A percentile compares a stretch with the other conserved stretches of the same genome.
Evolutionary conservation across 805 yeast species (phyloP).

Genomic region (Starmerella kuoi): DNA sequence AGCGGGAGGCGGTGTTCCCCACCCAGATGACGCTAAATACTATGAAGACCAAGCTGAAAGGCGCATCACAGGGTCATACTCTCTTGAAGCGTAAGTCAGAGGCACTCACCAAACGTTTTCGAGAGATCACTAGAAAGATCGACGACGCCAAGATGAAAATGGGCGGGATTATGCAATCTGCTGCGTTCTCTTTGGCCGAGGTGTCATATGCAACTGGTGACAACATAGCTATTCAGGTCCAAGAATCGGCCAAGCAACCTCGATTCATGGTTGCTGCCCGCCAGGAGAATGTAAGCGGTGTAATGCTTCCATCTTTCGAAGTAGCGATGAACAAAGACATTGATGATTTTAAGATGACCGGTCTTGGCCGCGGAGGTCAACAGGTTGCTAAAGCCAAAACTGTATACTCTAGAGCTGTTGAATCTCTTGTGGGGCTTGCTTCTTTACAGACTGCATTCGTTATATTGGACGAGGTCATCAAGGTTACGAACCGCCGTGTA

Average conservation of each 20-base stretch:
- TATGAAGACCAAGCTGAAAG: constrained; percentile 92
- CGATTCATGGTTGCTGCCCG: constrained; percentile 82
- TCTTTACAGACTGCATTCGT: constrained; percentile 94
- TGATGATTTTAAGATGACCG: constrained; percentile 92
- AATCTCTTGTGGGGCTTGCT: constrained; percentile 88
- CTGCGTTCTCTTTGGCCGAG: constrained; percentile 93
- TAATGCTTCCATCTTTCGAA: constrained; percentile 83
- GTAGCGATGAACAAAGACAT: constrained; percentile 69
- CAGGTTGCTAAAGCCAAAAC: constrained; percentile 90
- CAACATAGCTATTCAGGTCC: constrained; percentile 88
- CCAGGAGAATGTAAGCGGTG: constrained; percentile 96
- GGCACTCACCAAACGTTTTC: constrained; percentile 88
- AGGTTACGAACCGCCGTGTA: constrained; percentile 95
- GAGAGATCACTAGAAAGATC: constrained; percentile 88
- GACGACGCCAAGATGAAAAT: constrained; percentile 92
- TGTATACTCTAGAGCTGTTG: constrained; percentile 93
- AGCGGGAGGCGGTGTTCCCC: constrained; percentile 90
- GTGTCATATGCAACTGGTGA: constrained; percentile 97
- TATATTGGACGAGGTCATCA: constrained; percentile 91
- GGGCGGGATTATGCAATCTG: constrained; percentile 98
- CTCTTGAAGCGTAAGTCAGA: constrained; percentile 89
- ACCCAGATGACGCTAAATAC: constrained; percentile 93
- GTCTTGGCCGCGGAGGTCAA: constrained; percentile 97
- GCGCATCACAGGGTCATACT: constrained; percentile 94
- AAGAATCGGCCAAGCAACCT: constrained; percentile 78